These are phyloP conservation scores for Quercus rubra DNA, from an alignment of 306 rosid species.

Conservation along the genomic window DNA sequence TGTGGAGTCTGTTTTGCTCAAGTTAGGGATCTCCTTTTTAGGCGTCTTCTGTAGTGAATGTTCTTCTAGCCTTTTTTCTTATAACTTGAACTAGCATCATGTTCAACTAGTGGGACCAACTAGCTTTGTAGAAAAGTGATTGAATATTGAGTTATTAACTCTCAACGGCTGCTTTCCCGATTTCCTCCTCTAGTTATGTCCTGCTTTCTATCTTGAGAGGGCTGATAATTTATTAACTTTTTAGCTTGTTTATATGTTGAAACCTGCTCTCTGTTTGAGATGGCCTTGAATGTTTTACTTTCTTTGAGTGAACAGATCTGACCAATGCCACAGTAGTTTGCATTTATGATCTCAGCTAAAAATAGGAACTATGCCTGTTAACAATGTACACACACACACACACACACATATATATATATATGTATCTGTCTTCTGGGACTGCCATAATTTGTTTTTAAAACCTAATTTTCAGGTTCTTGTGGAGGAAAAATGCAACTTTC, in stretches of 20 bases:
- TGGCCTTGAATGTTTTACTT: background rate
- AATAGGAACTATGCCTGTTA: background rate
- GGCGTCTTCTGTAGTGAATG: background rate
- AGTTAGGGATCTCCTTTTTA: background rate
- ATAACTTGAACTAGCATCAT: background rate
- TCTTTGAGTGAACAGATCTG: background rate
- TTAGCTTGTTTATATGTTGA: background rate
- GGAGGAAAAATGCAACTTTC: slow-evolving; percentile 93
- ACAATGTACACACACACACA: too few relatives aligned
- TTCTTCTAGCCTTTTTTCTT: background rate
- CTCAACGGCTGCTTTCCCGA: background rate
- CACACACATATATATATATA: too few relatives aligned
- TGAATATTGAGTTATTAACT: background rate
- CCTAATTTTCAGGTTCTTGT: slow-evolving; percentile 65
- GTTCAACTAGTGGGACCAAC: background rate
- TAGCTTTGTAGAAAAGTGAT: background rate
- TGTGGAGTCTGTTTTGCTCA: background rate
- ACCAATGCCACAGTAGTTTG: slow-evolving; percentile 2
- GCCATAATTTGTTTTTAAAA: background rate
- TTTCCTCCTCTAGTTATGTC: background rate
- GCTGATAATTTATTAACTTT: background rate
- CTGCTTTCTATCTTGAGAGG: background rate
- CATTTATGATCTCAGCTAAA: slow-evolving; percentile 13
- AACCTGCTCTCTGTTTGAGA: slow-evolving; percentile 2
- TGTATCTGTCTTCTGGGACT: background rate